phyloP scores from a whole-genome alignment of 495 filamentous ascomycete species.

The Friedmanniomyces simplex region DNA sequence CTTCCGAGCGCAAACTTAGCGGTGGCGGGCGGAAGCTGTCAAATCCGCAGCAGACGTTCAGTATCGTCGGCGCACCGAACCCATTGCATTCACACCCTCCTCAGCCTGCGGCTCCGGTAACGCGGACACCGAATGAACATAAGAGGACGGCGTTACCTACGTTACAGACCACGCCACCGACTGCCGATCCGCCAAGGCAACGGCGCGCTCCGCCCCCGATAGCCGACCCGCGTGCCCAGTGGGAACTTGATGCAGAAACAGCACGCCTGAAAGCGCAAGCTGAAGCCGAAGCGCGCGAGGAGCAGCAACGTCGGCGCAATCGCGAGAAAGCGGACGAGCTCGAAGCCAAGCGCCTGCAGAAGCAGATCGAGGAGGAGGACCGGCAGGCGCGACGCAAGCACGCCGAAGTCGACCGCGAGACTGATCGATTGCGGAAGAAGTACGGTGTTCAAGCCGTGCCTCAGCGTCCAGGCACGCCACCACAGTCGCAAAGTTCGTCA shows the following conservation, averaged over 20 bases:
- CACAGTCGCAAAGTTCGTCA: constrained; percentile 10
- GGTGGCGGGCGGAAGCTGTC: constrained; percentile 18
- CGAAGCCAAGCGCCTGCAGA: constrained; percentile 60
- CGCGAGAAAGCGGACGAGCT: constrained; percentile 43
- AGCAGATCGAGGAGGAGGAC: constrained; percentile 71
- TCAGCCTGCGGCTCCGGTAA: background rate
- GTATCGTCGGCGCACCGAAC: constrained; percentile 6
- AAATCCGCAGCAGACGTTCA: constrained; percentile 11
- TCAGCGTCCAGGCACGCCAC: constrained; percentile 29
- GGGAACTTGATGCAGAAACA: constrained; percentile 54
- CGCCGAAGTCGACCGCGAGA: constrained; percentile 71
- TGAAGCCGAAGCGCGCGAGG: constrained; percentile 26
- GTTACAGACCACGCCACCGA: constrained; percentile 19
- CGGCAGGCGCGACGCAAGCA: constrained; percentile 54
- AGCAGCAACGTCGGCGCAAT: constrained; percentile 30
- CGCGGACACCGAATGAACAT: constrained; percentile 10
- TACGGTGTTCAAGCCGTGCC: constrained; percentile 49
- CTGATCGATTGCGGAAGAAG: constrained; percentile 61
- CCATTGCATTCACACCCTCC: constrained; percentile 11
- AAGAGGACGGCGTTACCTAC: constrained; percentile 24
- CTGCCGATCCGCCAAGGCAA: background rate
- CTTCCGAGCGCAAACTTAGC: constrained; percentile 8
- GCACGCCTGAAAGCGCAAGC: constrained; percentile 49
- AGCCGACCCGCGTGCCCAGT: constrained; percentile 44
- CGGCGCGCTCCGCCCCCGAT: constrained; percentile 19